Conservation (phyloP, 139 green algal genomes). For the Chlorella ohadii region DNA sequence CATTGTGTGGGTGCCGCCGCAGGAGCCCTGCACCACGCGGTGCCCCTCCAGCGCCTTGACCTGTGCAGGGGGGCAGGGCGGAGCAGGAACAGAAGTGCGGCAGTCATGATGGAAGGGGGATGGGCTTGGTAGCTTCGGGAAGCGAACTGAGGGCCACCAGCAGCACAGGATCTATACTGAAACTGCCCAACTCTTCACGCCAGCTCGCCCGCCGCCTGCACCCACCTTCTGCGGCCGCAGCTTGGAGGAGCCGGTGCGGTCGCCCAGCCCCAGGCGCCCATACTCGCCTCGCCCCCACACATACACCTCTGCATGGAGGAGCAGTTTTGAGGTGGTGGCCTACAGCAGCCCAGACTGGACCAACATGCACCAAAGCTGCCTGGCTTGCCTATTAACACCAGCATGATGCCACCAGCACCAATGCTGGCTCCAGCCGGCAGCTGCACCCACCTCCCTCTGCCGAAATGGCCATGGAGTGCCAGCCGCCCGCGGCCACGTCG, state of each 20-base stretch:
- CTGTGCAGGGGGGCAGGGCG: conserved; percentile 63
- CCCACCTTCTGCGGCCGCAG: conserved; percentile 77
- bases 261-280: conserved; percentile 86
- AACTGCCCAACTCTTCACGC: too few species aligned
- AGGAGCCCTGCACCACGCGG: conserved; percentile 70
- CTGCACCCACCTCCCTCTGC: conserved; percentile 52
- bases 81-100: conserved; percentile 74
- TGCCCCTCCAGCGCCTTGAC: conserved; percentile 61
- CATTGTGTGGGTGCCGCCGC: conserved; percentile 80
- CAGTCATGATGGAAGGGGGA: too few species aligned
- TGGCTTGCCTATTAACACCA: too few species aligned
- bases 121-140: too few species aligned
- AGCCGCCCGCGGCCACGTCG: conserved; percentile 86
- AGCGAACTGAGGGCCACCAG: too few species aligned
- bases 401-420: too few species aligned
- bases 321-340: neutral
- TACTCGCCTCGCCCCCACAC: conserved; percentile 93
- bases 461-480: conserved; percentile 84
- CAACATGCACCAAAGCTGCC: too few species aligned
- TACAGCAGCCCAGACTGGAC: too few species aligned
- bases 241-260: conserved; percentile 72
- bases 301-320: conserved; percentile 66
- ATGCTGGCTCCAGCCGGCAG: neutral
- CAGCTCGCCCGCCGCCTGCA: neutral
- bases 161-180: too few species aligned